phyloP scores from a whole-genome alignment of 306 rosid species.

The Trifolium repens region DNA sequence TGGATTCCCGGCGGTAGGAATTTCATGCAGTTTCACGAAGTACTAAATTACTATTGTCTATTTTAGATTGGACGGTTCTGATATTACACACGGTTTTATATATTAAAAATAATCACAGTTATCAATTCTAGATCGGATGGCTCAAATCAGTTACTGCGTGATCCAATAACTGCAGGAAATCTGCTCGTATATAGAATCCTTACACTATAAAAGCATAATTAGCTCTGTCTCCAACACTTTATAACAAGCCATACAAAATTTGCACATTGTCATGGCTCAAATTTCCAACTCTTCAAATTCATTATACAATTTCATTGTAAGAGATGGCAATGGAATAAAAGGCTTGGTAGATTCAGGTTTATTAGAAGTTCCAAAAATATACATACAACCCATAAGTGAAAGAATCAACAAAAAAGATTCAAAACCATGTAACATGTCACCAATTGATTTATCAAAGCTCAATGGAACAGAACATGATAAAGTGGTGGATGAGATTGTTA shows the following conservation, averaged over 20 bases:
- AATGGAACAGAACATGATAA: constrained; percentile 55
- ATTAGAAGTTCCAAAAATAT: constrained; percentile 57
- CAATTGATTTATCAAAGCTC: constrained; percentile 59
- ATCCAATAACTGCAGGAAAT: too few relatives aligned
- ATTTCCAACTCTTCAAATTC: constrained; percentile 43
- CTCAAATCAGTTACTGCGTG: too few relatives aligned
- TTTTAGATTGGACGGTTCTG: too few relatives aligned
- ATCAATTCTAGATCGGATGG: too few relatives aligned
- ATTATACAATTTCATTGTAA: constrained; percentile 58
- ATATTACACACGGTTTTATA: too few relatives aligned
- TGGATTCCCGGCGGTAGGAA: too few relatives aligned
- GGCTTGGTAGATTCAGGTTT: constrained; percentile 63
- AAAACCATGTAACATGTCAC: constrained; percentile 34
- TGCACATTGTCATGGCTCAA: constrained; percentile 43
- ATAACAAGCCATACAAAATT: neutral
- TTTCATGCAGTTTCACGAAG: too few relatives aligned
- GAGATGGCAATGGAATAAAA: constrained; percentile 69
- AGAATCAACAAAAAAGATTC: constrained; percentile 45
- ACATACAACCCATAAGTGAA: constrained; percentile 60
- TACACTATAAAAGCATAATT: neutral
- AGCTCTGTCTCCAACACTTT: too few relatives aligned
- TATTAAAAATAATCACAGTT: too few relatives aligned
- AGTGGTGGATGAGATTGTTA: constrained; percentile 50
- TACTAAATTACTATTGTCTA: too few relatives aligned
- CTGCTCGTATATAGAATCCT: too few relatives aligned